Evolutionary conservation across 176 grass and related monocot species (phyloP).

Genomic region (Olyra latifolia): DNA sequence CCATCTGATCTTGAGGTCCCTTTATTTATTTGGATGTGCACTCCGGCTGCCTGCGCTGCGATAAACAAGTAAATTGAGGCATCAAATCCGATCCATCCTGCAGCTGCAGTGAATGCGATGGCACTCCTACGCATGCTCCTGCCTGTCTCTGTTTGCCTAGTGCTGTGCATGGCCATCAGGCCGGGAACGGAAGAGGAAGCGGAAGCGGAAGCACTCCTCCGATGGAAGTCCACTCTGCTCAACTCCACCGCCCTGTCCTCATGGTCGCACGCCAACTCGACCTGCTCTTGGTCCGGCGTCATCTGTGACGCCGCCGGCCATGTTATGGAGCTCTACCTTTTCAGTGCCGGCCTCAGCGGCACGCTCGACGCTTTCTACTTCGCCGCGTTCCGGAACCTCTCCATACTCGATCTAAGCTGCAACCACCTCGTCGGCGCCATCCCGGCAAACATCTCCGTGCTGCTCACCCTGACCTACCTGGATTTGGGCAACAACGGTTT

Average conservation of each 20-base stretch:
- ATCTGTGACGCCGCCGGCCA: conserved; percentile 17
- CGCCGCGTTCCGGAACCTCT: conserved; percentile 22
- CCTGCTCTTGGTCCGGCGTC: conserved; percentile 49
- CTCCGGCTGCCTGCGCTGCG: background rate
- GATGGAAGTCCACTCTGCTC: conserved; percentile 54
- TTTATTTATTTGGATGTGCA: background rate
- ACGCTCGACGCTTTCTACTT: conserved; percentile 37
- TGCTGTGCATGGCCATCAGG: background rate
- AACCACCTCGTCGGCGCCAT: conserved; percentile 45
- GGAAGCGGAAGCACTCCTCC: conserved; percentile 41
- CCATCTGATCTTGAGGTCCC: no score
- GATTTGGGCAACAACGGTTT: background rate
- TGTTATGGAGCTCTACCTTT: conserved; percentile 27
- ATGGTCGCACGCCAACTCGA: conserved; percentile 41
- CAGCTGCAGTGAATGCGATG: background rate
- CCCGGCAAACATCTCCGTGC: conserved; percentile 21
- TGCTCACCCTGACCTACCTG: background rate
- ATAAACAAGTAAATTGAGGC: background rate
- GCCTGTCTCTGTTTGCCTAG: background rate
- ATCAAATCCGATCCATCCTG: background rate
- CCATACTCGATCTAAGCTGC: conserved; percentile 25
- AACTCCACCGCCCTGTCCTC: background rate
- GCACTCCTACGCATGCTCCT: background rate
- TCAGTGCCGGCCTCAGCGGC: background rate
- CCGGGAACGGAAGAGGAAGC: background rate